A percentile compares a stretch with the other conserved stretches of the same genome.
These are phyloP conservation scores for Neurospora terricola DNA, from an alignment of 495 filamentous ascomycete species.

Conservation along the genomic window DNA sequence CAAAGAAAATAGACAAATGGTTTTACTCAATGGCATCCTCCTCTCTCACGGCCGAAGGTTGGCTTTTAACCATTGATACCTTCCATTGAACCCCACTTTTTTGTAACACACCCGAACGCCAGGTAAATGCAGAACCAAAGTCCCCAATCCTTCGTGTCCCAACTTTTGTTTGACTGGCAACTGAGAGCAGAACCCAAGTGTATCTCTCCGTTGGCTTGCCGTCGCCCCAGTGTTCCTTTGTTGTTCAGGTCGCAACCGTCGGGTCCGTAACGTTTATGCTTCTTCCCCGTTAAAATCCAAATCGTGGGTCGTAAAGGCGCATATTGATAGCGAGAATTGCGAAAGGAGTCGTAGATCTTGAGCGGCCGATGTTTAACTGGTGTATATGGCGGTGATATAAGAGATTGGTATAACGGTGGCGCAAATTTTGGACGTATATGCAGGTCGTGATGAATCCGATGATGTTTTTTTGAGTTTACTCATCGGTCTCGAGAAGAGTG, in stretches of 20 bases:
- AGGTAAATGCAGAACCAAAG: neutral
- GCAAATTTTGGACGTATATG: neutral
- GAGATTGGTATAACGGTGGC: neutral
- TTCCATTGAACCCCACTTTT: neutral
- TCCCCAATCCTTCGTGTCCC: neutral
- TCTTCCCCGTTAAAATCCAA: neutral
- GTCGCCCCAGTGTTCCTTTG: neutral
- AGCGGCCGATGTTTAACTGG: neutral
- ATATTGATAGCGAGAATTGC: neutral
- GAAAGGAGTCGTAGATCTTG: neutral
- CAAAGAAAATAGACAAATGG: neutral
- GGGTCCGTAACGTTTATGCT: neutral
- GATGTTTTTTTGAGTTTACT: constrained; percentile 4
- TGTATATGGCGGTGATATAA: neutral
- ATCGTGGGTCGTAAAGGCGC: neutral
- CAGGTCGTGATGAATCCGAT: neutral
- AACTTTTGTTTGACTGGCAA: neutral
- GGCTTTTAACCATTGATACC: neutral
- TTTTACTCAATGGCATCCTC: neutral
- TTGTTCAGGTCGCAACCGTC: neutral
- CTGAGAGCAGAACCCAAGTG: neutral
- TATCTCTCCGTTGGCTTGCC: neutral
- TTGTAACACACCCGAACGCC: neutral
- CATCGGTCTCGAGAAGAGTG: constrained; percentile 60
- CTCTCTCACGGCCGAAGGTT: neutral